Percentiles rank a stretch among this genome's conserved stretches.
phyloP scores from a whole-genome alignment of 352 stramenopile species.

The Globisporangium parvum region DNA sequence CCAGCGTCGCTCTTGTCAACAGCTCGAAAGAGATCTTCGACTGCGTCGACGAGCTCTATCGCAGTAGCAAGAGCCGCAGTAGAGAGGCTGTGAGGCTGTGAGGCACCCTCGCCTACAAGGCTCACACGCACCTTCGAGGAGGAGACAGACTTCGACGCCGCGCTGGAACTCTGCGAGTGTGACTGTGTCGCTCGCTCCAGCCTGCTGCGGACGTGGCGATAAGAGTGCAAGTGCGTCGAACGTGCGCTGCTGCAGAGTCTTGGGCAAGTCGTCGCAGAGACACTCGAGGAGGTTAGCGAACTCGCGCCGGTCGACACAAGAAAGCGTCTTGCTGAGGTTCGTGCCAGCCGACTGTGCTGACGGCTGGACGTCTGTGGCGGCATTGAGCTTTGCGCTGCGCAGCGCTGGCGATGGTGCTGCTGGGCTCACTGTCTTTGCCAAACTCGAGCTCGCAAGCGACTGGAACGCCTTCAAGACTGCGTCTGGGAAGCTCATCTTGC shows the following conservation, averaged over 20 bases:
- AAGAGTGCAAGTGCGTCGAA: background rate
- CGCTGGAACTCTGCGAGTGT: conserved; percentile 10
- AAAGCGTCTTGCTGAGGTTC: background rate
- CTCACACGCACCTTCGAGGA: conserved; percentile 8
- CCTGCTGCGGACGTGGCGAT: background rate
- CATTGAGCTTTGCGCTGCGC: background rate
- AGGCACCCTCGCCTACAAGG: too few relatives aligned
- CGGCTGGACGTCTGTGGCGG: background rate
- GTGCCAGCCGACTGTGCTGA: background rate
- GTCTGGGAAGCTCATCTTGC: conserved; percentile 7
- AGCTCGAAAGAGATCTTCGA: conserved; percentile 9
- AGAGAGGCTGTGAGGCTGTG: background rate
- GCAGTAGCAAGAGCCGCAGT: background rate
- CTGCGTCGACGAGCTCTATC: conserved; percentile 7
- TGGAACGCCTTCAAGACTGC: conserved; percentile 4
- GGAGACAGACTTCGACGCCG: conserved; percentile 9
- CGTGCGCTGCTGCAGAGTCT: conserved; percentile 3
- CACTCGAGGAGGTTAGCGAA: conserved; percentile 6
- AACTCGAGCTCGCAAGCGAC: background rate
- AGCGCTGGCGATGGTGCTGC: background rate
- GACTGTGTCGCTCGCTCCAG: background rate
- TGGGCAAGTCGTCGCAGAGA: conserved; percentile 12
- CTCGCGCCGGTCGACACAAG: conserved; percentile 1
- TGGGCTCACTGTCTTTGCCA: background rate
- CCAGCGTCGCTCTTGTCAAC: conserved; percentile 11